Evolutionary conservation across 169 alveolate species (phyloP).

Genomic region (Plasmodium sp.): DNA sequence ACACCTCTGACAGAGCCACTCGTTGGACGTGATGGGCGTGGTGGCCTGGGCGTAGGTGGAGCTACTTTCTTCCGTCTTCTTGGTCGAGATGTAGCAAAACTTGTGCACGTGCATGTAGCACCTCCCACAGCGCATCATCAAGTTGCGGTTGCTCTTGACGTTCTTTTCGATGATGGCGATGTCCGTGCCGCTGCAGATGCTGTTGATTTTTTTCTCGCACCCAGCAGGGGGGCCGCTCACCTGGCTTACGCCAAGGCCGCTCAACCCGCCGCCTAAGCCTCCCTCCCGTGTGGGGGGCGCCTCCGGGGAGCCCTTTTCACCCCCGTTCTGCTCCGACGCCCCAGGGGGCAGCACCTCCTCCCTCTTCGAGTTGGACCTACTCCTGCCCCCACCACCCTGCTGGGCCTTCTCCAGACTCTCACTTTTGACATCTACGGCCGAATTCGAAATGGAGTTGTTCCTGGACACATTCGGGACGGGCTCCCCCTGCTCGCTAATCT

Average conservation of each 20-base stretch:
- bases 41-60: background rate
- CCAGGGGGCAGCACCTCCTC: background rate
- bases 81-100: constrained; percentile 56
- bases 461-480: background rate
- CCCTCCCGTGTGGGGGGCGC: background rate
- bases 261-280: background rate
- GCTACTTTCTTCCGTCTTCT: constrained; percentile 34
- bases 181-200: background rate
- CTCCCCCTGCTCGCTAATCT: constrained; percentile 24
- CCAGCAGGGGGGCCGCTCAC: background rate
- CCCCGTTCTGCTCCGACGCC: background rate
- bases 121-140: constrained; percentile 48
- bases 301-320: background rate
- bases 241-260: background rate
- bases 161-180: constrained; percentile 20
- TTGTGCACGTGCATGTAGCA: constrained; percentile 72
- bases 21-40: constrained; percentile 10
- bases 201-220: background rate
- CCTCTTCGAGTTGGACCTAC: background rate
- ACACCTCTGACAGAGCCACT: constrained; percentile 73
- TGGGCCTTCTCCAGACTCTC: background rate
- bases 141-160: constrained; percentile 17
- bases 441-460: constrained; percentile 6
- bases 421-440: background rate
- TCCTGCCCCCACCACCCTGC: background rate